Evolutionary conservation across 768 basidiomycete species (phyloP).

Genomic region (Tylopilus subfusipes): DNA sequence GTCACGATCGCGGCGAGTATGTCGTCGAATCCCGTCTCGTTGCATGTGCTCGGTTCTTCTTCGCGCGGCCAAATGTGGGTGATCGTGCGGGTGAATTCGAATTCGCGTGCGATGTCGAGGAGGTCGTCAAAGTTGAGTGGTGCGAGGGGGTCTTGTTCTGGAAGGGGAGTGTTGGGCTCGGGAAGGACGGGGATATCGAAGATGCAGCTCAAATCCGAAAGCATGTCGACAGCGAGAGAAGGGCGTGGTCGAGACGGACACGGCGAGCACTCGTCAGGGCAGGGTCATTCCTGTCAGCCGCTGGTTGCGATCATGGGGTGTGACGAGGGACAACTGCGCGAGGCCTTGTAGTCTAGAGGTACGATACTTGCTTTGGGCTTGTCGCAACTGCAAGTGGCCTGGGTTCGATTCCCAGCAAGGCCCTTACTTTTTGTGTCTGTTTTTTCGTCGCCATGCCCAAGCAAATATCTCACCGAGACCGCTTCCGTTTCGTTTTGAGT

Average conservation of each 20-base stretch:
- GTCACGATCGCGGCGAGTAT: conserved; percentile 13
- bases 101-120: conserved; percentile 29
- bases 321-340: background rate
- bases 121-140: conserved; percentile 25
- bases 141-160: conserved; percentile 1
- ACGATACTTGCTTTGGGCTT: conserved; percentile 38
- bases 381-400: conserved; percentile 33
- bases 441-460: background rate
- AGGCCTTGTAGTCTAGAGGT: conserved; percentile 37
- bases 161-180: background rate
- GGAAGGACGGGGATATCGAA: conserved; percentile 2
- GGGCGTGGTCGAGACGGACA: background rate
- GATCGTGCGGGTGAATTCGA: conserved; percentile 25
- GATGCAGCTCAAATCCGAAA: conserved; percentile 16
- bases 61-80: conserved; percentile 20
- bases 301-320: background rate
- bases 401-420: conserved; percentile 41
- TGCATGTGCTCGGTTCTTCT: conserved; percentile 2
- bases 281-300: conserved; percentile 16
- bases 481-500: background rate
- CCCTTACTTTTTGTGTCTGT: conserved; percentile 21
- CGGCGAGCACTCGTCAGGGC: background rate
- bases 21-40: conserved; percentile 18
- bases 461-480: background rate
- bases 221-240: conserved; percentile 20